phyloP scores from a whole-genome alignment of 2,329 filamentous ascomycete species.

The Ceratocystis harringtonii region DNA sequence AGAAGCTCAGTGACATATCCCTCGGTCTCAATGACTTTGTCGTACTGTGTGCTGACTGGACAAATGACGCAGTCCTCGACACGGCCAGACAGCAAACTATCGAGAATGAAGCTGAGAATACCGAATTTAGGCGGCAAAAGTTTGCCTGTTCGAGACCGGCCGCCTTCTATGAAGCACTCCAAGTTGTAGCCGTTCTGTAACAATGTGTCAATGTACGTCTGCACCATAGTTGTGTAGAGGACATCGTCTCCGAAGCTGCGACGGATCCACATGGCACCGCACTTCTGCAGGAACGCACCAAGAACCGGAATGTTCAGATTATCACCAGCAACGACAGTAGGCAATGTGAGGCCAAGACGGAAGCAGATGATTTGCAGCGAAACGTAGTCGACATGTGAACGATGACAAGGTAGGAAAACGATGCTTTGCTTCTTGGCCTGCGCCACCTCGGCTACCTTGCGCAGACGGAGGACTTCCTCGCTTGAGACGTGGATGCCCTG shows the following conservation, averaged over 20 bases:
- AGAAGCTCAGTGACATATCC: slow-evolving; percentile 91
- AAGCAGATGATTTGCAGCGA: slow-evolving; percentile 93
- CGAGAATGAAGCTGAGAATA: slow-evolving; percentile 79
- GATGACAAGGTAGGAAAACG: slow-evolving; percentile 86
- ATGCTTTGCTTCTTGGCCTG: slow-evolving; percentile 84
- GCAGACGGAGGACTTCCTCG: slow-evolving; percentile 73
- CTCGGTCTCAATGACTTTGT: slow-evolving; percentile 97
- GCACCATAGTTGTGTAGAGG: slow-evolving; percentile 82
- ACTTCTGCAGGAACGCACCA: slow-evolving; percentile 80
- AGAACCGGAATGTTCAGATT: slow-evolving; percentile 91
- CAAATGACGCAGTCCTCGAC: slow-evolving; percentile 87
- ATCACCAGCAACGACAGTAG: slow-evolving; percentile 86
- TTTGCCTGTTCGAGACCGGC: slow-evolving; percentile 84
- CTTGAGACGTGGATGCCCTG: slow-evolving; percentile 94
- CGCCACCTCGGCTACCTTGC: slow-evolving; percentile 69
- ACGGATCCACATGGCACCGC: slow-evolving; percentile 95
- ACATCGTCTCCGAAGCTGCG: slow-evolving; percentile 84
- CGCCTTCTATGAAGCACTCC: slow-evolving; percentile 95
- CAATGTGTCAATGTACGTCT: slow-evolving; percentile 87
- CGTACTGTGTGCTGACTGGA: slow-evolving; percentile 92
- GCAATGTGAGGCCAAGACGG: slow-evolving; percentile 71
- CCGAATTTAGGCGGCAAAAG: slow-evolving; percentile 89
- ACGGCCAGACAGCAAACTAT: slow-evolving; percentile 74
- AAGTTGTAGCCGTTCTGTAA: slow-evolving; percentile 86
- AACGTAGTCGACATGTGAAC: slow-evolving; percentile 93